Conservation (phyloP, 768 basidiomycete genomes). For the Tulasnella sp. region DNA sequence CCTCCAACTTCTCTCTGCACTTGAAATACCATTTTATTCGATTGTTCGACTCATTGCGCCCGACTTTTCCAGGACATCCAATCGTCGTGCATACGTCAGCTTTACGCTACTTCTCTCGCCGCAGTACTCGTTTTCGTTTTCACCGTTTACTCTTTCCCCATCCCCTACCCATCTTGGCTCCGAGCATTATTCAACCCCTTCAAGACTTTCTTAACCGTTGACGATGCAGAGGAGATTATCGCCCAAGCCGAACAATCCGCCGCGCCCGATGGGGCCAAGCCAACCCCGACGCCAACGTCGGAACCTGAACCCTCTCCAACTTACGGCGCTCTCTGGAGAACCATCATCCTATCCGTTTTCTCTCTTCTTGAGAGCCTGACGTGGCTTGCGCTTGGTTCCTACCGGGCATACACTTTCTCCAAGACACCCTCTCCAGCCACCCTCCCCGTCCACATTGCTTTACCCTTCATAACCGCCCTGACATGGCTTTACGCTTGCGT, state of each 20-base stretch:
- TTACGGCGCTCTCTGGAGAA: conserved; percentile 45
- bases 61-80: neutral
- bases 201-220: conserved; percentile 27
- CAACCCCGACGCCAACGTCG: neutral
- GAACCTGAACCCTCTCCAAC: neutral
- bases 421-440: neutral
- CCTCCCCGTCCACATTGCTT: neutral
- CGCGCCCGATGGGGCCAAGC: neutral
- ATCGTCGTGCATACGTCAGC: neutral
- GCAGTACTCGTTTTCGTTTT: neutral
- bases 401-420: conserved; percentile 42
- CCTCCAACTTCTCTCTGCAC: neutral
- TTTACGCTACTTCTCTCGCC: conserved; percentile 2
- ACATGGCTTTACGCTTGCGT: conserved; percentile 47
- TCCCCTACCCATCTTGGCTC: neutral
- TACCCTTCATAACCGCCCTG: conserved; percentile 45
- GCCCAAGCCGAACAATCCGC: neutral
- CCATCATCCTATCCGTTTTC: conserved; percentile 51
- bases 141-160: neutral
- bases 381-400: conserved; percentile 62
- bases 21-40: neutral
- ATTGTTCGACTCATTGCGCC: neutral
- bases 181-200: conserved; percentile 3
- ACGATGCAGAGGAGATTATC: conserved; percentile 30
- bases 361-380: conserved; percentile 54